Conservation (phyloP, 2,329 filamentous ascomycete species). For the Colletotrichum gigasporum region DNA sequence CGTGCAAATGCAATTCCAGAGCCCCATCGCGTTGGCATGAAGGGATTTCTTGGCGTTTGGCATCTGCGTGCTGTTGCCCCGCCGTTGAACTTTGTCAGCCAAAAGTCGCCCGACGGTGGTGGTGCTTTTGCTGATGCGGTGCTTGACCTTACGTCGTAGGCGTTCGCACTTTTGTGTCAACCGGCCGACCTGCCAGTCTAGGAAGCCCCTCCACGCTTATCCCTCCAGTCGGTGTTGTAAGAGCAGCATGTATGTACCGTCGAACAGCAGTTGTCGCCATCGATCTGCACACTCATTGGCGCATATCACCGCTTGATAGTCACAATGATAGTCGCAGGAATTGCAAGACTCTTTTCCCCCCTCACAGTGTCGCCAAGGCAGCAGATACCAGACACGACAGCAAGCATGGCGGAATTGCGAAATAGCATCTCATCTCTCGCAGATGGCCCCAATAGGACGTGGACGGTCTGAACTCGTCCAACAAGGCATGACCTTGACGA, state of each 20-base stretch:
- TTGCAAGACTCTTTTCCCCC: too few relatives aligned
- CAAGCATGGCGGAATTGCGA: not conserved
- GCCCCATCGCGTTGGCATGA: slow-evolving; percentile 25
- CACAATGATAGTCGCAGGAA: too few relatives aligned
- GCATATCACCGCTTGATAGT: not conserved
- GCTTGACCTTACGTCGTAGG: not conserved
- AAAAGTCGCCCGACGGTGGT: not conserved
- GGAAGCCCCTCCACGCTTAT: slow-evolving; percentile 1
- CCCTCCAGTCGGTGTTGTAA: too few relatives aligned
- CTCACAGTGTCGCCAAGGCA: too few relatives aligned
- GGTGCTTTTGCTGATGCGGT: not conserved
- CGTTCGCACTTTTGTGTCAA: not conserved
- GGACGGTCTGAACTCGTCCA: slow-evolving; percentile 16
- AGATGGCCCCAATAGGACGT: slow-evolving; percentile 2
- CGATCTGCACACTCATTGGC: not conserved
- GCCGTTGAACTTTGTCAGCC: slow-evolving; percentile 12
- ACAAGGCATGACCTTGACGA: slow-evolving; percentile 18
- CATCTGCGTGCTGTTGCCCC: slow-evolving; percentile 18
- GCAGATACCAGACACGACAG: too few relatives aligned
- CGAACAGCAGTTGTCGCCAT: not conserved
- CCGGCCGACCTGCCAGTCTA: slow-evolving; percentile 18
- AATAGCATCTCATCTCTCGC: slow-evolving; percentile 14
- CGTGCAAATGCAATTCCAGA: slow-evolving; percentile 22
- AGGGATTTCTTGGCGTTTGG: slow-evolving; percentile 28
- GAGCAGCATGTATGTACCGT: too few relatives aligned